Percentiles rank a stretch among this genome's conserved stretches.
Evolutionary conservation across 306 rosid genomes (phyloP).

Genomic region (Rubus parviflorus): DNA sequence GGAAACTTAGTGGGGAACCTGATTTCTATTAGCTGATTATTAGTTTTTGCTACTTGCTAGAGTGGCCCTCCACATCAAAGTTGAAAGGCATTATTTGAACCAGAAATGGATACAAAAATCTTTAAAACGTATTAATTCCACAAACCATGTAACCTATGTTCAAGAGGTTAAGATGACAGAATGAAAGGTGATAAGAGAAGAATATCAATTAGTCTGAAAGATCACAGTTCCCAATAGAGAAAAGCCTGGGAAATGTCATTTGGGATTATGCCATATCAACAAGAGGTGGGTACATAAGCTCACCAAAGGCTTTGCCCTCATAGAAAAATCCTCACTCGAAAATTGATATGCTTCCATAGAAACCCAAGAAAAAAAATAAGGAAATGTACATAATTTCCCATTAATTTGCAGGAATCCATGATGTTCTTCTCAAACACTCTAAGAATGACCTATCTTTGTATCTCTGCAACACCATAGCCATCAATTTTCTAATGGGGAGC

Average conservation of each 20-base stretch:
- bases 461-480: slow-evolving; percentile 18
- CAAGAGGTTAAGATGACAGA: slow-evolving; percentile 9
- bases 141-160: neutral
- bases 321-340: slow-evolving; percentile 21
- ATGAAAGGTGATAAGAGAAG: slow-evolving; percentile 27
- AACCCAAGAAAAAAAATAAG: slow-evolving; percentile 26
- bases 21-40: neutral
- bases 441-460: slow-evolving; percentile 34
- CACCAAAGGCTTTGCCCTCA: slow-evolving; percentile 26
- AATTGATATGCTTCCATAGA: slow-evolving; percentile 35
- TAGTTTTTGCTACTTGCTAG: neutral
- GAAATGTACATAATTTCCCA: slow-evolving; percentile 29
- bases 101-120: slow-evolving; percentile 1
- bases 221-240: slow-evolving; percentile 44
- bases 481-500: slow-evolving; percentile 31
- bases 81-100: slow-evolving; percentile 13
- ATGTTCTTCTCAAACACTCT: slow-evolving; percentile 33
- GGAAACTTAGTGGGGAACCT: slow-evolving; percentile 15
- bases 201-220: slow-evolving; percentile 32
- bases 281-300: slow-evolving; percentile 41
- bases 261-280: slow-evolving; percentile 26
- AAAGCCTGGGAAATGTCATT: slow-evolving; percentile 43
- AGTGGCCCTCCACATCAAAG: neutral
- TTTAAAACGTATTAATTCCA: neutral
- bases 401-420: slow-evolving; percentile 27